Conservation (phyloP, 257 asterid species). For the Galeopsis tetrahit region DNA sequence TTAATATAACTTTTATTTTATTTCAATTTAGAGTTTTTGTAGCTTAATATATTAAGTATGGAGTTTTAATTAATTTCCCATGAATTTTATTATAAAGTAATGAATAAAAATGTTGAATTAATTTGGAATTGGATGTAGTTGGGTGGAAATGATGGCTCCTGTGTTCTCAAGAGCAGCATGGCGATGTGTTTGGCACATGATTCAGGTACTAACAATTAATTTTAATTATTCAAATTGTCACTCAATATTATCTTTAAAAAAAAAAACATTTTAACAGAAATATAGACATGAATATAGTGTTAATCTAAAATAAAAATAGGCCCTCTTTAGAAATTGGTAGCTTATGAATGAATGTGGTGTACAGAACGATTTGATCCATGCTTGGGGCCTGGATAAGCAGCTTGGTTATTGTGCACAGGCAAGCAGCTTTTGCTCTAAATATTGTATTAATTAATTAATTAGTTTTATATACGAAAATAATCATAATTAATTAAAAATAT, state of each 20-base stretch:
- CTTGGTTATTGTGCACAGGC: conserved; percentile 79
- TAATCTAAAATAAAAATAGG: too few species aligned
- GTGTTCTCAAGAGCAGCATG: conserved; percentile 88
- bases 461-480: too few species aligned
- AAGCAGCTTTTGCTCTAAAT: background rate
- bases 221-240: too few species aligned
- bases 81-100: too few species aligned
- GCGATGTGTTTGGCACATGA: conserved; percentile 92
- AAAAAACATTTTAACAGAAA: too few species aligned
- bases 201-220: conserved; percentile 55
- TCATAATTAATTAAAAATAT: background rate
- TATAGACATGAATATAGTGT: too few species aligned
- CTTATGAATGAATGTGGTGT: background rate
- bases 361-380: conserved; percentile 96
- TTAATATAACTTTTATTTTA: background rate
- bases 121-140: conserved; percentile 48
- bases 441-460: too few species aligned
- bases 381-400: conserved; percentile 93
- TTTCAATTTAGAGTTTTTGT: too few species aligned
- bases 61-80: too few species aligned
- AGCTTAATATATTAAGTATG: too few species aligned
- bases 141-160: conserved; percentile 99
- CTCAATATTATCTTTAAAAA: too few species aligned
- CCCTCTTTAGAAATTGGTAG: too few species aligned
- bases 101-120: background rate